These are phyloP conservation scores for Candida boidinii DNA, from an alignment of 805 yeast genomes.

Conservation along the genomic window DNA sequence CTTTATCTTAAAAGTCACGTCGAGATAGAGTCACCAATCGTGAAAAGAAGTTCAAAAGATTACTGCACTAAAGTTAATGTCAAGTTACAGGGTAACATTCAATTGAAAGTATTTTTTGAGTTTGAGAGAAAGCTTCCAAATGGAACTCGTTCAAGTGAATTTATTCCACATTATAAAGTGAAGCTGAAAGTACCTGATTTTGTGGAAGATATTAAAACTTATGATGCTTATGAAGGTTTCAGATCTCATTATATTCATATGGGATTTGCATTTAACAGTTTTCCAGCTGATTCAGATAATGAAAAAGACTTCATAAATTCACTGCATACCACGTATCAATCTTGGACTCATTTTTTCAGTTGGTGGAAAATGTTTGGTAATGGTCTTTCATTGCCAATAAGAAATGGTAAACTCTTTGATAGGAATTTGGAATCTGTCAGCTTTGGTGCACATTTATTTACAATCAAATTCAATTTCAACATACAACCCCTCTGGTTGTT, in stretches of 20 bases:
- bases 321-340: constrained; percentile 63
- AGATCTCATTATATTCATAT: constrained; percentile 73
- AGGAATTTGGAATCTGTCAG: constrained; percentile 47
- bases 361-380: constrained; percentile 89
- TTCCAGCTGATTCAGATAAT: constrained; percentile 3
- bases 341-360: constrained; percentile 51
- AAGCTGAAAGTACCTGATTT: constrained; percentile 44
- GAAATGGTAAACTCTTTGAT: constrained; percentile 65
- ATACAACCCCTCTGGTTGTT: constrained; percentile 64
- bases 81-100: constrained; percentile 51
- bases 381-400: constrained; percentile 63
- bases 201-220: constrained; percentile 34
- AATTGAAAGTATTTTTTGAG: constrained; percentile 47
- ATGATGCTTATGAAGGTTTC: constrained; percentile 75
- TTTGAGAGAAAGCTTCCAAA: constrained; percentile 37
- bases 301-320: constrained; percentile 42
- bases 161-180: constrained; percentile 50
- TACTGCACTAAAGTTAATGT: constrained; percentile 47
- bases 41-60: too few species aligned
- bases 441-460: constrained; percentile 63
- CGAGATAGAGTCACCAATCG: too few species aligned
- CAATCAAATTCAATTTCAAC: constrained; percentile 70
- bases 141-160: constrained; percentile 30
- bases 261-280: constrained; percentile 44
- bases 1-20: too few species aligned